phyloP scores from a whole-genome alignment of 805 yeast species.

The Debaryomyces prosopidis region DNA sequence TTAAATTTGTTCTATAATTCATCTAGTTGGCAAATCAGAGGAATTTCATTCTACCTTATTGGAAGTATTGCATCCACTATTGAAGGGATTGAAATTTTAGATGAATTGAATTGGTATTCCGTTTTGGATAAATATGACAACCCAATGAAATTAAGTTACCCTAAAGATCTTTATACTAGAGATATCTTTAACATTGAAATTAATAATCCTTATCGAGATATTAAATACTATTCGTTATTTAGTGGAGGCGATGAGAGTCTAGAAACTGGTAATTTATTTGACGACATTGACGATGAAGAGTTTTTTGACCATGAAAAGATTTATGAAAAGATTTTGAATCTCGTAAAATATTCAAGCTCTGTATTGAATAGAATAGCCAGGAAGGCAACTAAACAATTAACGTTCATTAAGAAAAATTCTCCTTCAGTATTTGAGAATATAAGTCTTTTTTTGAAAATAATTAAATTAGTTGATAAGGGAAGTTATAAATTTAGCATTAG shows the following conservation, averaged over 20 bases:
- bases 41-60: constrained; percentile 73
- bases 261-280: constrained; percentile 6
- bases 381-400: constrained; percentile 58
- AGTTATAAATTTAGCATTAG: constrained; percentile 65
- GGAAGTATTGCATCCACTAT: constrained; percentile 72
- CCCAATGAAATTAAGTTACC: constrained; percentile 21
- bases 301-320: constrained; percentile 12
- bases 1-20: constrained; percentile 36
- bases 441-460: constrained; percentile 52
- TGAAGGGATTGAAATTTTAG: constrained; percentile 83
- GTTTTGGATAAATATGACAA: constrained; percentile 17
- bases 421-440: constrained; percentile 58
- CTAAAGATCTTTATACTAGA: constrained; percentile 8
- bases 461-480: constrained; percentile 54
- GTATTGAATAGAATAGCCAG: constrained; percentile 45
- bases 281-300: constrained; percentile 8
- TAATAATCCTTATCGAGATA: constrained; percentile 26
- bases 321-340: constrained; percentile 24
- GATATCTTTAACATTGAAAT: constrained; percentile 18
- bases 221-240: constrained; percentile 24
- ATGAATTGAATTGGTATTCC: constrained; percentile 71
- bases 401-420: constrained; percentile 48
- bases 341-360: constrained; percentile 53
- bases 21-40: constrained; percentile 58
- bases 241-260: constrained; percentile 12